Percentiles rank a stretch among this genome's conserved stretches.
phyloP scores from a whole-genome alignment of 306 rosid genomes.

The Quercus variabilis region DNA sequence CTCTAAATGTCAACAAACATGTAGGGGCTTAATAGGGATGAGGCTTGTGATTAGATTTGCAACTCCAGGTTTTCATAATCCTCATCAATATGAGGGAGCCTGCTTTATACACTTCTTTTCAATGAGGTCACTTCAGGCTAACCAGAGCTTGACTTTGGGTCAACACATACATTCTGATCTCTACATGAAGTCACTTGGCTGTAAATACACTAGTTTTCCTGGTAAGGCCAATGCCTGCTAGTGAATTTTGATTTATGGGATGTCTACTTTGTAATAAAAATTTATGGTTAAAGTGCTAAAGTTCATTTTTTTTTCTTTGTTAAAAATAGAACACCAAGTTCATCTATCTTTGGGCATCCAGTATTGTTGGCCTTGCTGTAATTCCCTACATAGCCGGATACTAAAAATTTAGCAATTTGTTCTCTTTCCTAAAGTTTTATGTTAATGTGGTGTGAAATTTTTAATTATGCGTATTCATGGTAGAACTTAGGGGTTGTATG shows the following conservation, averaged over 20 bases:
- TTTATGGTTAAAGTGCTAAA: not conserved
- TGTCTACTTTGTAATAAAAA: not conserved
- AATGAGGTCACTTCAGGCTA: not conserved
- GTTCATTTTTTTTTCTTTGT: not conserved
- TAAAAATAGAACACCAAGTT: not conserved
- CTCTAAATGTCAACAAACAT: constrained; percentile 7
- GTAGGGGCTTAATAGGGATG: constrained; percentile 2
- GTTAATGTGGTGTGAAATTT: not conserved
- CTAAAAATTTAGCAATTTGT: not conserved
- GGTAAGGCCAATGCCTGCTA: not conserved
- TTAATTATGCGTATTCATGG: not conserved
- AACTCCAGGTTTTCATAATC: constrained; percentile 16
- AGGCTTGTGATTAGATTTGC: constrained; percentile 15
- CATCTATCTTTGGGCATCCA: not conserved
- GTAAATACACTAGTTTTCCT: not conserved
- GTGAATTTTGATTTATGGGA: not conserved
- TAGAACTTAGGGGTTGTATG: too few species aligned
- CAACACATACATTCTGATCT: not conserved
- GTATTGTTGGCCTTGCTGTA: not conserved
- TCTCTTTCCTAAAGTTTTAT: not conserved
- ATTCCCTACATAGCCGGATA: not conserved
- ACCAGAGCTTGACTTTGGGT: not conserved
- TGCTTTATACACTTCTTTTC: not conserved
- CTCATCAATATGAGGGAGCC: not conserved
- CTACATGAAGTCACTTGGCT: constrained; percentile 20